phyloP scores from a whole-genome alignment of 495 filamentous ascomycete genomes.

The Daldinia childiae region DNA sequence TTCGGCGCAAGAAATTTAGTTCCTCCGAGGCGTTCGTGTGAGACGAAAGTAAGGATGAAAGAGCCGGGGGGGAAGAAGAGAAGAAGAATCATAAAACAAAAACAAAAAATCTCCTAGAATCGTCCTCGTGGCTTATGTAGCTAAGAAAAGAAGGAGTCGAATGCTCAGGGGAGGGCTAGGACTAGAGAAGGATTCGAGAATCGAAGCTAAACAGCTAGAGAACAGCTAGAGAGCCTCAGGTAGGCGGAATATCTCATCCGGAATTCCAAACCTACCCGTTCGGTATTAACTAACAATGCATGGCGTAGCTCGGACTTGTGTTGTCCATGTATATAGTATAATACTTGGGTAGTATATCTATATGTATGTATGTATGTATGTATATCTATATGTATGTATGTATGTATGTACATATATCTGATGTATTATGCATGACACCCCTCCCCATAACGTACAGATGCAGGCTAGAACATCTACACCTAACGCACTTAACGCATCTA shows the following conservation, averaged over 20 bases:
- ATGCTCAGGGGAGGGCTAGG: constrained; percentile 20
- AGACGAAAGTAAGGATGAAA: background rate
- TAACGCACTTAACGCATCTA: background rate
- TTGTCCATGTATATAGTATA: background rate
- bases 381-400: too few species aligned
- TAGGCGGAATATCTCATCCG: constrained; percentile 19
- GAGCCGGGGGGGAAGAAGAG: background rate
- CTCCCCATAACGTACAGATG: constrained; percentile 13
- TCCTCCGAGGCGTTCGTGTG: background rate
- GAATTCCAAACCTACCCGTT: constrained; percentile 12
- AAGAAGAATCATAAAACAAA: background rate
- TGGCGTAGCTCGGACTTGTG: constrained; percentile 7
- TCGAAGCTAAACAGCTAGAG: constrained; percentile 13
- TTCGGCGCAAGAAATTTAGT: constrained; percentile 14
- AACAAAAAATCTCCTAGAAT: constrained; percentile 10
- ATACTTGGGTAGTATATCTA: too few species aligned
- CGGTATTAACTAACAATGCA: constrained; percentile 15
- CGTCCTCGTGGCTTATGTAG: background rate
- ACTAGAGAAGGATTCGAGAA: constrained; percentile 3
- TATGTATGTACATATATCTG: background rate
- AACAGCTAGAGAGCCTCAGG: constrained; percentile 17
- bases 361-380: too few species aligned
- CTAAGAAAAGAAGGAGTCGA: constrained; percentile 10
- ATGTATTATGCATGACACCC: constrained; percentile 22
- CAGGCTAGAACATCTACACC: constrained; percentile 16